phyloP scores from a whole-genome alignment of 805 yeast species.

The Pichia heedii region DNA sequence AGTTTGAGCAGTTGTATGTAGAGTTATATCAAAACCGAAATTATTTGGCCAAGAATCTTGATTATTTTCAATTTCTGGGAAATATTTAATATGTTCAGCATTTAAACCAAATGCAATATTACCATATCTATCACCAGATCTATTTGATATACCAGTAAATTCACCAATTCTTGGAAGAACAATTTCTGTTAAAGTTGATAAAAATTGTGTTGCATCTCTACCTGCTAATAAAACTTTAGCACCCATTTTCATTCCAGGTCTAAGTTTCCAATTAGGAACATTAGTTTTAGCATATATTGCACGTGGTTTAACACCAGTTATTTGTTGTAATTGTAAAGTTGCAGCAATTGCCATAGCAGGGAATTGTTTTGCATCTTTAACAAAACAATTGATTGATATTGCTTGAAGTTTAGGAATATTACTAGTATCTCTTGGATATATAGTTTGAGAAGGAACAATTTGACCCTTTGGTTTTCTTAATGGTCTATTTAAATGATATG shows the following conservation, averaged over 20 bases:
- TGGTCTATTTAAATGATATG: constrained; percentile 82
- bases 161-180: constrained; percentile 91
- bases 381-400: constrained; percentile 71
- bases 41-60: constrained; percentile 84
- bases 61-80: constrained; percentile 90
- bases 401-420: constrained; percentile 66
- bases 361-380: constrained; percentile 59
- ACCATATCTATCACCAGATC: constrained; percentile 79
- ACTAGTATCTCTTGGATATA: constrained; percentile 53
- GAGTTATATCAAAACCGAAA: constrained; percentile 76
- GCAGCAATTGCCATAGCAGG: constrained; percentile 70
- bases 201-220: constrained; percentile 74
- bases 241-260: constrained; percentile 87
- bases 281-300: constrained; percentile 67
- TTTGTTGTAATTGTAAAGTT: constrained; percentile 75
- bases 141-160: constrained; percentile 66
- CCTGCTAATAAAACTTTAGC: constrained; percentile 75
- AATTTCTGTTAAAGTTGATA: constrained; percentile 79
- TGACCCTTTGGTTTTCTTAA: constrained; percentile 68
- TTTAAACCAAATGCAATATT: constrained; percentile 78
- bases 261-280: constrained; percentile 76
- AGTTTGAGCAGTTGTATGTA: constrained; percentile 83
- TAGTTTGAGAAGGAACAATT: constrained; percentile 63
- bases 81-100: constrained; percentile 65
- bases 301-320: constrained; percentile 82